These are phyloP conservation scores for Rhododendron ovatum DNA, from an alignment of 148 eudicot genomes.

Conservation along the genomic window DNA sequence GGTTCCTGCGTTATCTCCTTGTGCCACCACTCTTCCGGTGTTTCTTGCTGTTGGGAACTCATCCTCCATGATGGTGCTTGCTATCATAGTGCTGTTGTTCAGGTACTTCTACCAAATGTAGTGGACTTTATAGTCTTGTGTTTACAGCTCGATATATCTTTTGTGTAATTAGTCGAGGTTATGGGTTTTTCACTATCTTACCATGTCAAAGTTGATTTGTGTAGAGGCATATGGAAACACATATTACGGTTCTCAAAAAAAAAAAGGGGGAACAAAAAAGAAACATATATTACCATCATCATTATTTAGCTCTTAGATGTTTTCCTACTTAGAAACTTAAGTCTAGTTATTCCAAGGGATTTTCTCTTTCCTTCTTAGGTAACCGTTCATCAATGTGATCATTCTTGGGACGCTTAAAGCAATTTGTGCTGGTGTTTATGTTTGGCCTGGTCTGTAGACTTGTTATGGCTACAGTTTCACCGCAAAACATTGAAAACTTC, in stretches of 20 bases:
- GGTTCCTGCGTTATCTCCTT: conserved; percentile 94
- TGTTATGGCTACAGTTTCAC: background rate
- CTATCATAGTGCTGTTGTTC: conserved; percentile 84
- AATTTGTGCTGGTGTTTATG: background rate
- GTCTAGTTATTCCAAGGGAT: background rate
- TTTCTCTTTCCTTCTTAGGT: background rate
- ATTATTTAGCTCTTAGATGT: background rate
- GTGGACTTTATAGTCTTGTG: background rate
- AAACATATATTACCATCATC: background rate
- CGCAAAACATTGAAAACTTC: background rate
- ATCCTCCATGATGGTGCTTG: conserved; percentile 91
- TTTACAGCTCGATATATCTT: background rate
- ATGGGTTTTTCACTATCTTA: background rate
- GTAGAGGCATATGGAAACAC: background rate
- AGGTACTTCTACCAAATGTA: conserved; percentile 40
- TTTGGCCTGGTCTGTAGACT: background rate
- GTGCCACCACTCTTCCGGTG: conserved; percentile 99
- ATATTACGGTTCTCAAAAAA: background rate
- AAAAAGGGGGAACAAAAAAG: too few relatives aligned
- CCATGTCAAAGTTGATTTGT: background rate
- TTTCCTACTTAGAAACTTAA: background rate
- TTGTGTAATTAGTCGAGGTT: background rate
- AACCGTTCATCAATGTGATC: background rate
- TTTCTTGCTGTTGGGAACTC: conserved; percentile 98
- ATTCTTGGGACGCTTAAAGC: background rate